Evolutionary conservation across 2,329 filamentous ascomycete genomes (phyloP).

Genomic region (Sporothrix mexicana): DNA sequence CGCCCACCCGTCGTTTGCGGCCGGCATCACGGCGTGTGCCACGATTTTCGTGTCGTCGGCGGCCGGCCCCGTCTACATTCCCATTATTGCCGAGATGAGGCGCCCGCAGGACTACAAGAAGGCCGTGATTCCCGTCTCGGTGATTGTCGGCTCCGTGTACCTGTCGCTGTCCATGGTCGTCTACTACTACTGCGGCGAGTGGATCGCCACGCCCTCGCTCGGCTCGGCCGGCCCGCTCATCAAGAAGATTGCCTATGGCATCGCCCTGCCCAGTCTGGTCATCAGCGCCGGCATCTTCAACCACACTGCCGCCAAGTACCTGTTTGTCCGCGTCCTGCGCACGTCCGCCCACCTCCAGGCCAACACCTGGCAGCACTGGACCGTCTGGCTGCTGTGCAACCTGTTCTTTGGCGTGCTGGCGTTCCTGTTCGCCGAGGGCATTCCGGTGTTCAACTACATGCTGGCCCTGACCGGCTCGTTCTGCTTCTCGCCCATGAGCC

Average conservation of each 20-base stretch:
- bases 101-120: slow-evolving; percentile 65
- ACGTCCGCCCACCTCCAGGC: slow-evolving; percentile 42
- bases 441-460: slow-evolving; percentile 35
- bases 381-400: slow-evolving; percentile 40
- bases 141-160: slow-evolving; percentile 57
- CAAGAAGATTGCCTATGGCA: slow-evolving; percentile 67
- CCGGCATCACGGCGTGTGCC: slow-evolving; percentile 64
- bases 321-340: slow-evolving; percentile 46
- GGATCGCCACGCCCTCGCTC: slow-evolving; percentile 63
- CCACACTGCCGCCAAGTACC: slow-evolving; percentile 43
- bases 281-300: slow-evolving; percentile 48
- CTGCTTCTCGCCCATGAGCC: slow-evolving; percentile 38
- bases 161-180: slow-evolving; percentile 56
- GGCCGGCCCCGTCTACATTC: slow-evolving; percentile 63
- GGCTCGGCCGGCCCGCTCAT: slow-evolving; percentile 60
- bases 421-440: slow-evolving; percentile 33
- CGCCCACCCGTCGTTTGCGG: slow-evolving; percentile 60
- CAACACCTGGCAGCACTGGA: slow-evolving; percentile 43
- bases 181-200: slow-evolving; percentile 66
- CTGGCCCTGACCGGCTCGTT: slow-evolving; percentile 32
- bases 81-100: slow-evolving; percentile 70
- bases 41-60: slow-evolving; percentile 60
- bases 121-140: slow-evolving; percentile 56
- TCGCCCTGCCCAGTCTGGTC: slow-evolving; percentile 61
- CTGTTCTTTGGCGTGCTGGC: slow-evolving; percentile 30